Conservation (phyloP, 495 filamentous ascomycete genomes). For the Penicillium mononematosum region DNA sequence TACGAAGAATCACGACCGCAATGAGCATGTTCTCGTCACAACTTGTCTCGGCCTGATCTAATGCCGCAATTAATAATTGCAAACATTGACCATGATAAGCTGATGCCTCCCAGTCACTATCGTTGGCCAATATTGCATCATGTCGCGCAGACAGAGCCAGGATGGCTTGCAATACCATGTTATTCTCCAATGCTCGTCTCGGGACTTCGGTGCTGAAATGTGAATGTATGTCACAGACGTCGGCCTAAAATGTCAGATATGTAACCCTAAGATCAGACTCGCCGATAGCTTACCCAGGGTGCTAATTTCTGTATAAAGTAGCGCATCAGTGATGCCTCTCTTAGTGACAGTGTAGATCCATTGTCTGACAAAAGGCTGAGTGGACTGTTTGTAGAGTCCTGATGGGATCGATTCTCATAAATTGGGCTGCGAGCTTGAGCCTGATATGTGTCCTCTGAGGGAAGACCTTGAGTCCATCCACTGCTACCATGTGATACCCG, state of each 20-base stretch:
- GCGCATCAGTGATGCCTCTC: conserved; percentile 37
- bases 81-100: conserved; percentile 41
- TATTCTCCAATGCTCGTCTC: conserved; percentile 31
- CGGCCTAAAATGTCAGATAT: conserved; percentile 21
- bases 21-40: conserved; percentile 38
- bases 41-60: conserved; percentile 30
- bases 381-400: background rate
- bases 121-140: conserved; percentile 32
- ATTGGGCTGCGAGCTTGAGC: background rate
- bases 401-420: background rate
- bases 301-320: conserved; percentile 38
- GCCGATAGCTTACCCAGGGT: conserved; percentile 30
- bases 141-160: conserved; percentile 36
- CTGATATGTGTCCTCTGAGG: background rate
- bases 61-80: conserved; percentile 33
- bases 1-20: conserved; percentile 38
- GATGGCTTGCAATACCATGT: conserved; percentile 39
- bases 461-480: background rate
- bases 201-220: conserved; percentile 40
- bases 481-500: background rate
- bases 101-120: conserved; percentile 39
- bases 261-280: background rate
- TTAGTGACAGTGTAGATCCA: conserved; percentile 19
- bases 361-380: conserved; percentile 1
- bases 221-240: conserved; percentile 38